Base-by-base conservation (phyloP, 108 stramenopile species). In the Cyclostephanos invisitatus region DNA sequence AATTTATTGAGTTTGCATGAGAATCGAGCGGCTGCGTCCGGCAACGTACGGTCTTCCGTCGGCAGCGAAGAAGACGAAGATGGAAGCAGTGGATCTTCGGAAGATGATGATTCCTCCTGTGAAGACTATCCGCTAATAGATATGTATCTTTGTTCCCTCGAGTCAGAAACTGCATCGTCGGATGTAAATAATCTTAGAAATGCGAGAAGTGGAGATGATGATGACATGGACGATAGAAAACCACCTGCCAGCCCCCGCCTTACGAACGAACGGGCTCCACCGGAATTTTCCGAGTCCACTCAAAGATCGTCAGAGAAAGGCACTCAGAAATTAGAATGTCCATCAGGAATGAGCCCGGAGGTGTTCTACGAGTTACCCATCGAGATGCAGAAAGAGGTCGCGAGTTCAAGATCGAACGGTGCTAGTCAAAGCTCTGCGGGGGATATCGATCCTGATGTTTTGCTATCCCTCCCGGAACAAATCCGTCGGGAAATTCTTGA, bases 401-500 rank as follows among this genome's bases (percentile, higher is more conserved):
- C 61, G 18, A 50, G 48, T 3, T 51, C 25, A 42, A 67, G 24
- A 11, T 18, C 37, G 5, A 40, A 53, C 9, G 55, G 18, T 56
- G 38, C 50, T 9, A 25, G 29, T 18, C 27, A 38, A 7, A 60
- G 22, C 40, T 36, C 56, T 22, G 36, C 62, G 38, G 47, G 25
- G 18, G 51, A 68, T 11, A 64, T 76, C 42, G 75, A 76, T 47
- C 67, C 68, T 24, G 75, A 76, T 29, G 63, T 62, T n/a, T 47
- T 76, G 67, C 53, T 67, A 36, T 76, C 75, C 15, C 54, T 76
- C 9, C 75, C 75, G 0, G 68, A 76, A 55, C 60, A 76, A 55
- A 32, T 76, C 15, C 75, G 68, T 12, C 37, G 25, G n/a, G 75
- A 69, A 63, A 55, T 76, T 14, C 44, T 76, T 17, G 75, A 76